phyloP scores from a whole-genome alignment of 2,329 filamentous ascomycete genomes.

The Hymenoscyphus fructigenus region DNA sequence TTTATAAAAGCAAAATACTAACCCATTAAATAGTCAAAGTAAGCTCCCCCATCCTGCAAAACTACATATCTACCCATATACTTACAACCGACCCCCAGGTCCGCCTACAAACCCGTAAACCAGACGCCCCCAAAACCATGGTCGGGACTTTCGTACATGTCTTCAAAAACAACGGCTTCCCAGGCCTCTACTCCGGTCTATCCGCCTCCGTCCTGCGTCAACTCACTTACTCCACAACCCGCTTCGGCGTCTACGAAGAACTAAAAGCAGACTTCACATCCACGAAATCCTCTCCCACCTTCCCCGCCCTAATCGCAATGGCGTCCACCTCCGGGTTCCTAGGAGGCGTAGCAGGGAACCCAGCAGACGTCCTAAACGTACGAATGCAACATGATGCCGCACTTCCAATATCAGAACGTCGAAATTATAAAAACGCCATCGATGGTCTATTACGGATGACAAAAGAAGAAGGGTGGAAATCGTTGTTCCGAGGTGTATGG shows the following conservation, averaged over 20 bases:
- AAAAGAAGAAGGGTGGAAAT: conserved; percentile 73
- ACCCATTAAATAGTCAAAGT: conserved; percentile 31
- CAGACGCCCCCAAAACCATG: conserved; percentile 78
- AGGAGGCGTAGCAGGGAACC: conserved; percentile 88
- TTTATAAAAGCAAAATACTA: conserved; percentile 18
- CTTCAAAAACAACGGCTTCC: conserved; percentile 69
- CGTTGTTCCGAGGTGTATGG: conserved; percentile 81
- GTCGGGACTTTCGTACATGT: conserved; percentile 82
- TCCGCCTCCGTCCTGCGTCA: conserved; percentile 92
- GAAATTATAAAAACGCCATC: conserved; percentile 87
- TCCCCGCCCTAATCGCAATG: conserved; percentile 77
- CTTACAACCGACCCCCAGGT: conserved; percentile 53
- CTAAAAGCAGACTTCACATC: conserved; percentile 71
- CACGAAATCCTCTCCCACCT: conserved; percentile 56
- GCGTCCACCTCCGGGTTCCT: conserved; percentile 81
- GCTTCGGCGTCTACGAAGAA: conserved; percentile 95
- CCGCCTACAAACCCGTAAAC: conserved; percentile 79
- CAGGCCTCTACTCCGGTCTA: conserved; percentile 85
- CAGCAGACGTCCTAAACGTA: conserved; percentile 94
- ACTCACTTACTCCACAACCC: conserved; percentile 92
- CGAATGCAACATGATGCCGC: conserved; percentile 95
- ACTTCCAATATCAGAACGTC: conserved; percentile 68
- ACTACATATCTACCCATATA: conserved; percentile 6
- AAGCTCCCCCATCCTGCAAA: conserved; percentile 12
- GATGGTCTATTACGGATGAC: conserved; percentile 86